phyloP scores from a whole-genome alignment of 768 basidiomycete species.

The Paxillus involutus region DNA sequence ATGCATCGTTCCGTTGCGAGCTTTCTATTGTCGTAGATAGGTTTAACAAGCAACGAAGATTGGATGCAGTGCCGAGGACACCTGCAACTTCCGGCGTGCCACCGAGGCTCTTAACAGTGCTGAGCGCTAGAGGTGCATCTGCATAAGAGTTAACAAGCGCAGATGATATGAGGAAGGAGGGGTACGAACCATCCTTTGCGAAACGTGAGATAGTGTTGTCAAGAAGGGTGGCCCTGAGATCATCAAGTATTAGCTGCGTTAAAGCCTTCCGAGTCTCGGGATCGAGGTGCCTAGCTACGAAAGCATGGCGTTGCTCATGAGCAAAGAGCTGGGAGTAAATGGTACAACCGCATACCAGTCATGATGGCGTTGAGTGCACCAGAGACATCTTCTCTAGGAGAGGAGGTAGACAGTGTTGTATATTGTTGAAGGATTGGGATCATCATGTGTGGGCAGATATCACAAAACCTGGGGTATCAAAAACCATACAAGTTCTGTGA shows the following conservation, averaged over 20 bases:
- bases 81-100: constrained; percentile 68
- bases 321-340: constrained; percentile 2
- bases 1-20: constrained; percentile 62
- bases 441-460: constrained; percentile 9
- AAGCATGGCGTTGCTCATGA: constrained; percentile 11
- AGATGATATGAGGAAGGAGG: constrained; percentile 2
- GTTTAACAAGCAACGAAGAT: constrained; percentile 55
- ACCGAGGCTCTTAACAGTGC: constrained; percentile 74
- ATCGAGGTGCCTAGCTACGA: constrained; percentile 29
- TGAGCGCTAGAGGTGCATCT: constrained; percentile 71
- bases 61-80: constrained; percentile 52
- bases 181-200: constrained; percentile 50
- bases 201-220: constrained; percentile 48
- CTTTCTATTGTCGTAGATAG: constrained; percentile 55
- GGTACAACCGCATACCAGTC: constrained; percentile 10
- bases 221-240: constrained; percentile 43
- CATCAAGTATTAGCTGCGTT: constrained; percentile 57
- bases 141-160: constrained; percentile 3
- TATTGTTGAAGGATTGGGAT: constrained; percentile 16
- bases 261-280: constrained; percentile 50
- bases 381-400: constrained; percentile 7
- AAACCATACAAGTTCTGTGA: not conserved
- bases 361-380: constrained; percentile 14
- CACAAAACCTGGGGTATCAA: not conserved
- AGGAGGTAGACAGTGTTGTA: constrained; percentile 11